Percentiles rank a stretch among this genome's conserved stretches.
Conservation (phyloP, 148 eudicot species). For the Cornus florida region DNA sequence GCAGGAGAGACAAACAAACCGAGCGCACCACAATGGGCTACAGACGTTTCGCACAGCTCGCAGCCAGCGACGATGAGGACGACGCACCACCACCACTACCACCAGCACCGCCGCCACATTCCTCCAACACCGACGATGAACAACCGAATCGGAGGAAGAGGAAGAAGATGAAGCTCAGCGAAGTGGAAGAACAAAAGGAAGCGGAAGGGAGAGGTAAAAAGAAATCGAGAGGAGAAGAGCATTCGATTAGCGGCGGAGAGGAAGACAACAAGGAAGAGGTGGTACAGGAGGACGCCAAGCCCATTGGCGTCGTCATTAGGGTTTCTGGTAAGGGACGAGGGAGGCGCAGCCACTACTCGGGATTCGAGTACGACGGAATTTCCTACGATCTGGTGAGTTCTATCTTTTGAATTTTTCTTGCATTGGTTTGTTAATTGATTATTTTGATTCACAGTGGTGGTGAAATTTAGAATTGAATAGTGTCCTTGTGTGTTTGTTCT, state of each 20-base stretch:
- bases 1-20: neutral
- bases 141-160: constrained; percentile 12
- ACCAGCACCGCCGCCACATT: constrained; percentile 26
- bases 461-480: too few relatives aligned
- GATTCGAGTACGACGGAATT: constrained; percentile 66
- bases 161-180: constrained; percentile 10
- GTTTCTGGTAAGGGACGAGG: constrained; percentile 65
- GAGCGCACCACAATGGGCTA: constrained; percentile 34
- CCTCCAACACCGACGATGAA: constrained; percentile 8
- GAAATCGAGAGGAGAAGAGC: neutral
- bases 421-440: neutral
- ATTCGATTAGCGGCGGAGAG: constrained; percentile 8
- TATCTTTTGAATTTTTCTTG: neutral
- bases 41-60: constrained; percentile 39
- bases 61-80: constrained; percentile 64
- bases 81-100: constrained; percentile 18
- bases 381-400: constrained; percentile 55
- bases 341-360: constrained; percentile 39
- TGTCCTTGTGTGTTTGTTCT: too few relatives aligned
- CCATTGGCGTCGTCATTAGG: constrained; percentile 64
- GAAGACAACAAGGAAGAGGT: constrained; percentile 40
- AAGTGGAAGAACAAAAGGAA: constrained; percentile 9
- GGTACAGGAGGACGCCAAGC: constrained; percentile 57
- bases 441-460: neutral
- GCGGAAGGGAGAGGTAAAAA: neutral